Evolutionary conservation across 2,329 filamentous ascomycete species (phyloP).

Genomic region (Pseudogymnoascus sp.): DNA sequence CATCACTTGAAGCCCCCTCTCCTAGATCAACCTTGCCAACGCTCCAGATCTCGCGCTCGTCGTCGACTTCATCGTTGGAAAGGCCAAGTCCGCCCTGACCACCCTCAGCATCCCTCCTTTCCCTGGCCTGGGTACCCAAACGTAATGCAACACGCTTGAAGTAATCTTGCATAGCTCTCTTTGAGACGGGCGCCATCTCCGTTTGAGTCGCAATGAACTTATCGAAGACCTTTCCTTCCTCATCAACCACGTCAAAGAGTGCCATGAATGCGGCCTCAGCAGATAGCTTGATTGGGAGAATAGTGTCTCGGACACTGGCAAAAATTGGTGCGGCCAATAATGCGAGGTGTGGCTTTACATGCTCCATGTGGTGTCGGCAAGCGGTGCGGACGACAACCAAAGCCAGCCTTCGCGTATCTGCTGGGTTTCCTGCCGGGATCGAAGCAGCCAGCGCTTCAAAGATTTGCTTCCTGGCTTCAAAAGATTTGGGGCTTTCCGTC

Average conservation of each 20-base stretch:
- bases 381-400: conserved; percentile 84
- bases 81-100: conserved; percentile 78
- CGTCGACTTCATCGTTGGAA: conserved; percentile 84
- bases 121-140: conserved; percentile 76
- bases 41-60: conserved; percentile 93
- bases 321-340: conserved; percentile 80
- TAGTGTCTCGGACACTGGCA: conserved; percentile 76
- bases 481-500: conserved; percentile 56
- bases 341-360: conserved; percentile 72
- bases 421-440: conserved; percentile 68
- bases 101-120: conserved; percentile 85
- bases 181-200: conserved; percentile 60
- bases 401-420: conserved; percentile 76
- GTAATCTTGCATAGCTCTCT: conserved; percentile 91
- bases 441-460: conserved; percentile 69
- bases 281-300: conserved; percentile 92
- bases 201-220: conserved; percentile 71
- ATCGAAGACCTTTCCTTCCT: conserved; percentile 79
- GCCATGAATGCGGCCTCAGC: conserved; percentile 91
- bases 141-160: conserved; percentile 88
- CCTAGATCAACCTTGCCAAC: conserved; percentile 82
- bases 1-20: conserved; percentile 36
- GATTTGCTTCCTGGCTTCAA: conserved; percentile 69
- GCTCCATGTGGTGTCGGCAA: conserved; percentile 67
- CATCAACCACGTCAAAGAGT: conserved; percentile 82